phyloP scores from a whole-genome alignment of 1,284 basidiomycete species.

The Paramarasmius palmivorus region DNA sequence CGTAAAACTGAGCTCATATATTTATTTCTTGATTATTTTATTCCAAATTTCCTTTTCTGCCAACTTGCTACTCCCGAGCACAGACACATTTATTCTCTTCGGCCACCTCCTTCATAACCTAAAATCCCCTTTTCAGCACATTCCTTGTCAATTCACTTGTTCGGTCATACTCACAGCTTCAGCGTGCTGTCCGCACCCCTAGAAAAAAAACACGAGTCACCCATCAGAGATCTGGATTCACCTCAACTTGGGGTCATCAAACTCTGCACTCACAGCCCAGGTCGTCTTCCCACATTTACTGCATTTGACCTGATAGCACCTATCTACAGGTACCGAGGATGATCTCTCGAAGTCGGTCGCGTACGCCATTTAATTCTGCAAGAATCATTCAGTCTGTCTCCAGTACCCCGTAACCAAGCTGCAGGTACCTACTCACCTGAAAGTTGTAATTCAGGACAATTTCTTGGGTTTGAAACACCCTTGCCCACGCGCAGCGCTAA shows the following conservation, averaged over 20 bases:
- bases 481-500: not conserved
- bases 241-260: conserved; percentile 11
- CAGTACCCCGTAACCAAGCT: conserved; percentile 2
- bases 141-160: conserved; percentile 15
- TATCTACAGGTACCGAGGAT: conserved; percentile 42
- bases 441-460: not conserved
- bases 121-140: conserved; percentile 13
- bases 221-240: conserved; percentile 11
- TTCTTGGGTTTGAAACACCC: not conserved
- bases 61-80: conserved; percentile 29
- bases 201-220: conserved; percentile 19
- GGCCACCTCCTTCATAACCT: conserved; percentile 70
- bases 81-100: conserved; percentile 72
- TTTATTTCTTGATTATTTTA: not conserved
- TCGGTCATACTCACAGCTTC: conserved; percentile 55
- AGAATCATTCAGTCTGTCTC: not conserved
- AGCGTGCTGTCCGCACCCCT: conserved; percentile 73
- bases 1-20: conserved; percentile 1
- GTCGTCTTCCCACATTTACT: conserved; percentile 67
- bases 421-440: not conserved
- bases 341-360: conserved; percentile 13
- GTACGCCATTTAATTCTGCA: not conserved
- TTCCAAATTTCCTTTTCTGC: conserved; percentile 11
- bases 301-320: conserved; percentile 62
- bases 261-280: conserved; percentile 58